Evolutionary conservation across 768 basidiomycete species (phyloP), one percentile per base, ranked within the genome.

Genomic region (Pleurotus giganteus): DNA sequence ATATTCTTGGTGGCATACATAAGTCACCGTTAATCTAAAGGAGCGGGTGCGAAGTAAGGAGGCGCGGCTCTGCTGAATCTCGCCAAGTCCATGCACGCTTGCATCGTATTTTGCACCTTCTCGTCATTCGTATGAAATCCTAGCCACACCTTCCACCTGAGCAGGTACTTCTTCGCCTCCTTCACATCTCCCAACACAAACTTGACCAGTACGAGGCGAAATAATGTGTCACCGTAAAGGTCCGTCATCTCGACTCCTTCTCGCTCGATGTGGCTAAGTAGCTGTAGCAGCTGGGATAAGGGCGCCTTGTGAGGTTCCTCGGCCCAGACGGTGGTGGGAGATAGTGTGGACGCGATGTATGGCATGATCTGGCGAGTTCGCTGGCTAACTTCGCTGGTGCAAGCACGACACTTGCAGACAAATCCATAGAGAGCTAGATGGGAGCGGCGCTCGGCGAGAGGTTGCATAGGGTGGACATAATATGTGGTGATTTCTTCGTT

Each of bases 401-500:
- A 47, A 5, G 46, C 13, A 15, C n/a, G 12, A 27, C 74, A 76
- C 15, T 61, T 53, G 60, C 74, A 76, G 9, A 47, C 46, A 57
- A 76, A 61, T 1, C 61, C 66, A 57, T 74, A 73, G 0, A 64
- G 63, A 6, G 54, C 53, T 13, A 73, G 65, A 1, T 47, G 55
- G 15, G 36, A 52, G 43, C 69, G 61, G 13, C 74, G 68, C 27
- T 57, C 44, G 26, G 65, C 56, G 11, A 52, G 49, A 15, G 62
- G 21, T 8, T 37, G 13, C 19, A 49, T 43, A 2, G 58, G 39
- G 1, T 50, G 28, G 47, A 59, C 61, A 59, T 72, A 76, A 3
- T 61, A 47, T 47, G 63, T 54, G 24, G 69, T 66, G 21, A 74
- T 61, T 53, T 74, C 66, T 57, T 74, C 72, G 13, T 66, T 68